Conservation (phyloP, 1,139 yeast species). For the Sugiyamaella japonica region DNA sequence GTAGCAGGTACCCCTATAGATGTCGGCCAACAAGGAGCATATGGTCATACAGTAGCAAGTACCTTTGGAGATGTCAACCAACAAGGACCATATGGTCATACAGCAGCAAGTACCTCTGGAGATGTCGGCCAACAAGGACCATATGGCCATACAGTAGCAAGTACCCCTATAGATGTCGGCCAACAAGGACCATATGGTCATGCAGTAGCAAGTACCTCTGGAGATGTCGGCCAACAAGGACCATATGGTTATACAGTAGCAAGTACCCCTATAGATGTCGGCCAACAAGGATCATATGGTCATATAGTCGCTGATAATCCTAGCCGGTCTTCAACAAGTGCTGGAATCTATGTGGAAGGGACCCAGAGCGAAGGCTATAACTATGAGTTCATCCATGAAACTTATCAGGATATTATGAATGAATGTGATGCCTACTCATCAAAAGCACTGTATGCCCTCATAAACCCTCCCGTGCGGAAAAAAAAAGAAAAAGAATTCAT, state of each 20-base stretch:
- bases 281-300: not conserved
- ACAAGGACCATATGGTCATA: no score
- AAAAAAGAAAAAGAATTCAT: not conserved
- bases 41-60: not conserved
- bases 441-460: no score
- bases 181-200: no score
- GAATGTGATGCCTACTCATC: not conserved
- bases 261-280: not conserved
- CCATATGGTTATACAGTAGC: no score
- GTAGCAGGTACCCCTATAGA: no score
- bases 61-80: not conserved
- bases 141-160: no score
- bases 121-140: no score
- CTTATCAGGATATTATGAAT: no score
- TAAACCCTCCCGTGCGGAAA: no score
- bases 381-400: not conserved
- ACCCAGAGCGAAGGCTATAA: slow-evolving; percentile 8
- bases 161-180: not conserved
- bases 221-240: no score
- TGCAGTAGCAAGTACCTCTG: slow-evolving; percentile 4
- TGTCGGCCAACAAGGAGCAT: not conserved
- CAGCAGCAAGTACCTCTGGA: not conserved
- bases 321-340: not conserved
- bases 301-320: not conserved
- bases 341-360: slow-evolving; percentile 6